These are phyloP conservation scores for Oryza longistaminata DNA, from an alignment of 176 grass and related monocot genomes.

Conservation along the genomic window DNA sequence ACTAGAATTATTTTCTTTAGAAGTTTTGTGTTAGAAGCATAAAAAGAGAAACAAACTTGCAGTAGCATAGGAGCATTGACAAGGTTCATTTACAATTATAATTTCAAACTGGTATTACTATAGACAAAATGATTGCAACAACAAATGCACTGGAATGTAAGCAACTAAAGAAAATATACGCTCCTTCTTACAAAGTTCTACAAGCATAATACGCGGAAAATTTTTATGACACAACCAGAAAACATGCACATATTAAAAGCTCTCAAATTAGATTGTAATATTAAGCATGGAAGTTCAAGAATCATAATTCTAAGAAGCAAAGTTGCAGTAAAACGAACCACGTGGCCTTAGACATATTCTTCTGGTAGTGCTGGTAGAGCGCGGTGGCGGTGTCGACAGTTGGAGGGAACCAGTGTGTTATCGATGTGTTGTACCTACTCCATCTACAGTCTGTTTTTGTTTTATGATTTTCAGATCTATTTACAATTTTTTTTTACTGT, in stretches of 20 bases:
- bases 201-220: background rate
- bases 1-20: background rate
- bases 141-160: background rate
- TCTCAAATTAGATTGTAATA: background rate
- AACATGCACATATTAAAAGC: background rate
- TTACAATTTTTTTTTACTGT: background rate
- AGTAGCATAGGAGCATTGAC: background rate
- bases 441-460: no score
- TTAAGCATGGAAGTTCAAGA: constrained; percentile 3
- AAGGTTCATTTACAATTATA: background rate
- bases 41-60: background rate
- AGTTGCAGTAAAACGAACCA: constrained; percentile 55
- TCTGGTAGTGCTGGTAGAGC: constrained; percentile 78
- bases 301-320: background rate
- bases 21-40: background rate
- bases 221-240: background rate
- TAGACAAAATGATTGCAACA: constrained; percentile 14
- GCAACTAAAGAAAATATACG: background rate
- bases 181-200: background rate
- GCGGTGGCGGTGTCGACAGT: constrained; percentile 46
- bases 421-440: no score
- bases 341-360: constrained; percentile 80
- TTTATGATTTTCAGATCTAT: background rate
- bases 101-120: background rate
- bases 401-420: background rate